Base-by-base conservation (phyloP, 208 protist genomes). In the Crithidia acanthocephali region DNA sequence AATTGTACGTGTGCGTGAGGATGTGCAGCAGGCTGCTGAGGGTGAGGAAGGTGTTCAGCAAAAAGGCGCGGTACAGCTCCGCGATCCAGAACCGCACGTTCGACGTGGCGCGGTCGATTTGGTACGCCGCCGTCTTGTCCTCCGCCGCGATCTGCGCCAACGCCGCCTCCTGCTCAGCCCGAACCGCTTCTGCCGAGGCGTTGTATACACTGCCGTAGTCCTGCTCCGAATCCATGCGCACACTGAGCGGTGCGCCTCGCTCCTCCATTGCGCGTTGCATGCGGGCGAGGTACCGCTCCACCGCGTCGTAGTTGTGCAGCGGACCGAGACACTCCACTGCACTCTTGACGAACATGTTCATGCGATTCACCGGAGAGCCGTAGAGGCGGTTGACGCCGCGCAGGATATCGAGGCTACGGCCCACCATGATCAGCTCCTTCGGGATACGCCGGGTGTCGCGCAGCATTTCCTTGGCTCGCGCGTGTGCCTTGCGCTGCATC, bases 351-450 rank as follows among this genome's bases (percentile, higher is more conserved):
- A 96, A 85, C 77, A 94, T 91, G 70, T 93, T 92, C 37, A 94
- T 65, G 23, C 86, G 84, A 56, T 93, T 94, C 20, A 96, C 59
- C 20, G 88, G 91, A 2, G 87, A 90, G 28, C 84, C 87, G 68
- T 94, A 94, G 32, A 91, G 74, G 23, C 87, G 86, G 77, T 96
- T 96, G 35, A 93, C 52, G 57, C 85, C 76, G 48, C 88, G 88
- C 27, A 96, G 72, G 77, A 96, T 90, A 56, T 96, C 87, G 44
- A 96, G 85, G 25, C 87, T 80, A 25, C 91, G 81, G 1, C 84
- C 81, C 44, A 94, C 85, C 61, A 96, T 76, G 4, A 85, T 75
- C 8, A 96, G 72, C 61, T 96, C 91, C 50, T 73, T 76, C 30
- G 91, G 91, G 9, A 96, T 76, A 18, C 76, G 67, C 42, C 80